Evolutionary conservation across 441 rosid genomes (phyloP).

Genomic region (Gossypium laxum): DNA sequence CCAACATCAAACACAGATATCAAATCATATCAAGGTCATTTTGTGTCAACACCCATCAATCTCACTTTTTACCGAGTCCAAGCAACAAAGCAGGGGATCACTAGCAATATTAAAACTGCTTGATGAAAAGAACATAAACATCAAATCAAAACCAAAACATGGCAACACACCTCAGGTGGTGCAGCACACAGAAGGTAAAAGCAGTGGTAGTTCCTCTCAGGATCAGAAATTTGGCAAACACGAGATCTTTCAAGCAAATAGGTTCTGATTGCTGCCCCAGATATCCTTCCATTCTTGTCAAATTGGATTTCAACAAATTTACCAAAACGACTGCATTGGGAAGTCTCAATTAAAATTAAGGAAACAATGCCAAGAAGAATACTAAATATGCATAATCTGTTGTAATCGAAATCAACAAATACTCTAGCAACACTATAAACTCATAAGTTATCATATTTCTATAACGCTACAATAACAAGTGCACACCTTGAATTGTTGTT

Average conservation of each 20-base stretch:
- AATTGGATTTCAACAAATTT: conserved; percentile 99
- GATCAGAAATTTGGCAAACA: conserved; percentile 95
- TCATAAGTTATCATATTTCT: background rate
- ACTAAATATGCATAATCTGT: background rate
- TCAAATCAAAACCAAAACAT: conserved; percentile 6
- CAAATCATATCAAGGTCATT: background rate
- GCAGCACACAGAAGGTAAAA: conserved; percentile 97
- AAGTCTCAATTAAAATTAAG: conserved; percentile 19
- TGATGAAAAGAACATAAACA: background rate
- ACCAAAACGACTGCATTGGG: conserved; percentile 86
- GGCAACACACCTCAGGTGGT: conserved; percentile 74
- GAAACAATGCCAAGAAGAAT: background rate
- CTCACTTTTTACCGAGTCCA: background rate
- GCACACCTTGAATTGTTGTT: conserved; percentile 94
- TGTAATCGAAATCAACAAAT: background rate
- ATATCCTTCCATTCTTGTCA: conserved; percentile 92
- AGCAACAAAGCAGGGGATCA: background rate
- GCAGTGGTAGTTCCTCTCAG: conserved; percentile 97
- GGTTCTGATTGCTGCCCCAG: conserved; percentile 97
- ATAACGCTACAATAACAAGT: conserved; percentile 1
- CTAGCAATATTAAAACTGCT: conserved; percentile 6
- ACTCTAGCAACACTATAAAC: background rate
- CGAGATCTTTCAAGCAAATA: conserved; percentile 98
- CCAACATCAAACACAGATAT: background rate
- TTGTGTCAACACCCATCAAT: background rate